Evolutionary conservation across 1,139 yeast species (phyloP), one percentile per base, ranked within the genome.

Genomic region (Suhomyces maxii): DNA sequence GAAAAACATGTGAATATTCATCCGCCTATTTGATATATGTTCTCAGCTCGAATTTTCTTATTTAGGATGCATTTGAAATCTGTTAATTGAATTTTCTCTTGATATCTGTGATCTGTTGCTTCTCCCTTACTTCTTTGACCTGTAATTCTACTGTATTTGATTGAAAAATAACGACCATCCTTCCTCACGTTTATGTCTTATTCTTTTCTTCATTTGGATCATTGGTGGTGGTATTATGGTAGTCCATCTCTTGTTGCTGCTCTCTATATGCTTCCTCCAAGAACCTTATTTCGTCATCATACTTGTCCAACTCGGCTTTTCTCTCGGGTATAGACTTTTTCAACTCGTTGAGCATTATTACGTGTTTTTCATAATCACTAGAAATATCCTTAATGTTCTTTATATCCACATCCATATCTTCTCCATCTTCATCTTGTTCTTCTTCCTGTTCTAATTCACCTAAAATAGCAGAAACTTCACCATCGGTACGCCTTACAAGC

Each of bases 271-370:
- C 51, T 26, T 47, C 54, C 42, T 70, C 71, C 34, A 74, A 56
- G 45, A 72, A 69, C 32, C 53, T 51, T 8, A 69, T 57, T 7
- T 72, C 64, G 26, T 68, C 69, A 37, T 65, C 63, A 38, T 67
- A 55, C 33, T 60, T 55, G 37, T 63, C 66, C 40, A 74, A 56
- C 40, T 69, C 72, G 1, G 69, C 64, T 42, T 59, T 57, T 38
- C 68, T 65, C 39, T 52, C 59, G 2, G 78, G 78, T 8, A 74
- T 59, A 1, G 50, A 47, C 25, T 53, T 58, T 48, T 69, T 73
- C 36, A 72, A 53, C 10, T 60, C 56, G 36, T 56, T 51, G 38
- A 70, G 51, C 41, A 50, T 49, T 12, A 53, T 36, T 1, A 69
- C 47, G 38, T 68, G 66, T 7, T 58, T 53, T 46, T 62, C 67